These are phyloP conservation scores for Kokia cookei DNA, from an alignment of 441 rosid species.

Conservation along the genomic window DNA sequence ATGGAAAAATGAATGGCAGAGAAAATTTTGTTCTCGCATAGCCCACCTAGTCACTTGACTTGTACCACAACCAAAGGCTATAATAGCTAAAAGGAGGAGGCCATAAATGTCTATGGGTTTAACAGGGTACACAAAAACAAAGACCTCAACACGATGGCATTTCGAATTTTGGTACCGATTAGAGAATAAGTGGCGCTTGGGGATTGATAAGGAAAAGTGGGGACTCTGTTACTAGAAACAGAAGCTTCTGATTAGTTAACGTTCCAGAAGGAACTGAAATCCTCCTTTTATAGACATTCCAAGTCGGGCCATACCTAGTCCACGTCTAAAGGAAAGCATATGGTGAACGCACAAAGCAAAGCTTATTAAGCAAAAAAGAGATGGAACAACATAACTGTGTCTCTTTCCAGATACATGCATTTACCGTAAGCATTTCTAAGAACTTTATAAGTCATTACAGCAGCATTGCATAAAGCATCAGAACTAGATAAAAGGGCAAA, in stretches of 20 bases:
- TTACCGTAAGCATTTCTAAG: neutral
- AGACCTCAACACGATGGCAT: too few relatives aligned
- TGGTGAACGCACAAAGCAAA: neutral
- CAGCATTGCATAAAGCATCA: neutral
- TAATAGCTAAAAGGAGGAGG: too few relatives aligned
- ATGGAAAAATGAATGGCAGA: neutral
- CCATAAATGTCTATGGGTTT: too few relatives aligned
- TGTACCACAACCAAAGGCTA: neutral
- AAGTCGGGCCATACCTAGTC: neutral
- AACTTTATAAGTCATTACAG: neutral
- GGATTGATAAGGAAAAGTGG: too few relatives aligned
- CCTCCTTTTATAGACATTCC: neutral
- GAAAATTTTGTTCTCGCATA: neutral
- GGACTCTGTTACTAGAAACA: neutral
- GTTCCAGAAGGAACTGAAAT: neutral
- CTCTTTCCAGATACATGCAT: neutral
- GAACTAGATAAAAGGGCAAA: too few relatives aligned
- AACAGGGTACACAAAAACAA: too few relatives aligned
- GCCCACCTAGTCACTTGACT: neutral
- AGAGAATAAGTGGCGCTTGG: too few relatives aligned
- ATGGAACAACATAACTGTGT: neutral
- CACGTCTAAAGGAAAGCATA: neutral
- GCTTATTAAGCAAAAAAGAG: neutral
- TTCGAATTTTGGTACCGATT: too few relatives aligned
- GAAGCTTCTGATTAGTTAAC: neutral